Evolutionary conservation across 2,329 filamentous ascomycete genomes (phyloP), one percentile per base, ranked within the genome.

Genomic region (Fusarium sp.): DNA sequence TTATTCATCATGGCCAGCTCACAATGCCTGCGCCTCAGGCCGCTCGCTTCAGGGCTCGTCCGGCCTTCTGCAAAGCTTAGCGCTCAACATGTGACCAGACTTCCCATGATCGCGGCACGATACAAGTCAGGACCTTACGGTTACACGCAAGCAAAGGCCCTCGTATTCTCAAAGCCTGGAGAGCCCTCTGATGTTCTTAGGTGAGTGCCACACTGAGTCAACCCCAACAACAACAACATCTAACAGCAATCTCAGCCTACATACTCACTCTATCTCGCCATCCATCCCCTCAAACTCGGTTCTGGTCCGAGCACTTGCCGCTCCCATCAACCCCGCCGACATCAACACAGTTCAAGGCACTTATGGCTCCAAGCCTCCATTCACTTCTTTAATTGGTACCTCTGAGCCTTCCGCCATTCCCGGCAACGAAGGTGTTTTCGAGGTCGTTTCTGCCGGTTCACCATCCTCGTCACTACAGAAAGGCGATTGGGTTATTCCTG

Each of bases 321-420:
- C 94, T 2, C 93, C 96, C 60, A 93, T 99, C 80, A 99, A 99
- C 83, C 96, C 96, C 25, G 94, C 96, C 76, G 96, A 99, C 82
- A 93, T 99, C 80, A 99, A 99, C 85, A 95, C 95, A 76, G 93
- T 99, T 76, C 96, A 99, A 84, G 96, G 96, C 71, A 94, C 95
- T 6, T 99, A 99, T 83, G 95, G 95, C 66, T 90, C 90, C 47
- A 93, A 93, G 78, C 94, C 94, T 0, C 84, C 87, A 46, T 94
- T 97, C 81, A 90, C 89, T 20, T 90, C 89, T 8, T 81, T 88
- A 2, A 88, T 99, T 57, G 92, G 94, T 59, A 98, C 94, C 0
- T 72, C 89, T 2, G 84, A 89, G 25, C 93, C 94, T 4, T 88
- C 92, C 10, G 93, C 93, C 2, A 88, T 96, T 3, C 92, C 89